Base-by-base conservation (phyloP, 495 filamentous ascomycete genomes). In the Penicillium cataractarum region DNA sequence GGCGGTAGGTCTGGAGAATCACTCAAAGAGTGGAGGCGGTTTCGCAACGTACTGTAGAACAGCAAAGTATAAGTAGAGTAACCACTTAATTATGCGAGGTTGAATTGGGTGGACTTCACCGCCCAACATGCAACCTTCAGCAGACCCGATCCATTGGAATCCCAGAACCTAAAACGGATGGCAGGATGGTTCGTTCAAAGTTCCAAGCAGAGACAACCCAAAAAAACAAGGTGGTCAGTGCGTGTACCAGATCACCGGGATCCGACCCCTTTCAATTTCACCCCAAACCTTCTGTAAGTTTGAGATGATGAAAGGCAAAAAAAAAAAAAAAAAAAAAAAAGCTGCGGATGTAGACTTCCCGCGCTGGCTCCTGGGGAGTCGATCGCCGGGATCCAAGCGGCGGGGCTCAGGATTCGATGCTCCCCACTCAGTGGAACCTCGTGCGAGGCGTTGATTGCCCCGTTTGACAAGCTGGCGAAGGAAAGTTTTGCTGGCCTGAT, bases 381-480 rank as follows among this genome's bases (percentile, higher is more conserved):
- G 59, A 62, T 65, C 48, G 63, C 48, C 40, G 63, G 35, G 37
- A 26, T 49, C 12, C n/a, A 17, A 19, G 54, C 33, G 32, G 58
- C 44, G 29, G 29, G 58, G 46, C 35, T 26, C 48, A 27, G 33
- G 27, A 22, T 8, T 31, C 31, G 52, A 37, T 52, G 8, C 10
- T 26, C 29, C 26, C 59, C 60, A 57, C 53, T 12, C 8, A 12
- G 54, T 52, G 60, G 60, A 19, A 7, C 60, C 60, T 62, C 53
- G 60, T 63, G 61, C 54, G 27, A 24, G 46, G 12, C 31, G 51
- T 31, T 62, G 54, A 65, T 65, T 65, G 63, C 58, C 55, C 46
- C 21, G 35, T 35, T 13, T 12, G 46, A 13, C 44, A 17, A 49
- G 40, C 10, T n/a, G 26, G 57, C n/a, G 24, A 12, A 26, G 19